phyloP scores from a whole-genome alignment of 805 yeast genomes.

The Metschnikowia reukaufii region DNA sequence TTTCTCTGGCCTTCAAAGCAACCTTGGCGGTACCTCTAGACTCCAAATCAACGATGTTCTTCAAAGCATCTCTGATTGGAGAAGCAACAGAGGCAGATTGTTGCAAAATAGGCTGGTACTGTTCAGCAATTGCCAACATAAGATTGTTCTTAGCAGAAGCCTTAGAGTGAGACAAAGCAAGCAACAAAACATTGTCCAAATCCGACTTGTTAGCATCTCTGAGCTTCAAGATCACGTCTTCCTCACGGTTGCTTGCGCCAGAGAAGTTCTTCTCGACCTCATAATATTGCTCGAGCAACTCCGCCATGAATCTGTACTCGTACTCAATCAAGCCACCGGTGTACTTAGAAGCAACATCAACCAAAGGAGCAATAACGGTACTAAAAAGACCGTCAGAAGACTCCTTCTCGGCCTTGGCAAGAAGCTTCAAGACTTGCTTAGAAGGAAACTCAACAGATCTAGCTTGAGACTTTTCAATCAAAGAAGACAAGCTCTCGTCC shows the following conservation, averaged over 20 bases:
- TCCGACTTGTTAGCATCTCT: constrained; percentile 86
- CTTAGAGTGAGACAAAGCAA: constrained; percentile 86
- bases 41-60: constrained; percentile 81
- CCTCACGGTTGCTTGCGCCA: constrained; percentile 76
- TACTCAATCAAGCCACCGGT: constrained; percentile 76
- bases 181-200: constrained; percentile 66
- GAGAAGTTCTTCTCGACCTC: constrained; percentile 76
- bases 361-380: constrained; percentile 69
- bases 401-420: constrained; percentile 62
- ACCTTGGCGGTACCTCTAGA: constrained; percentile 91
- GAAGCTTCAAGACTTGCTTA: constrained; percentile 69
- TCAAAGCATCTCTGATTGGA: constrained; percentile 68
- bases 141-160: constrained; percentile 92
- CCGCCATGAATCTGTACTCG: constrained; percentile 74
- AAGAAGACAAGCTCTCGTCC: constrained; percentile 62
- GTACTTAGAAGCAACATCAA: constrained; percentile 68
- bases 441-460: constrained; percentile 92
- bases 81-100: constrained; percentile 62
- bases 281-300: constrained; percentile 69
- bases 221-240: constrained; percentile 80
- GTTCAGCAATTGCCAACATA: constrained; percentile 78
- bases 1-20: constrained; percentile 92
- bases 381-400: constrained; percentile 42
- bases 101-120: constrained; percentile 77
- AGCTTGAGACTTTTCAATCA: constrained; percentile 62